Conservation (phyloP, 805 yeast species). For the Schwanniomyces pseudopolymorphus region DNA sequence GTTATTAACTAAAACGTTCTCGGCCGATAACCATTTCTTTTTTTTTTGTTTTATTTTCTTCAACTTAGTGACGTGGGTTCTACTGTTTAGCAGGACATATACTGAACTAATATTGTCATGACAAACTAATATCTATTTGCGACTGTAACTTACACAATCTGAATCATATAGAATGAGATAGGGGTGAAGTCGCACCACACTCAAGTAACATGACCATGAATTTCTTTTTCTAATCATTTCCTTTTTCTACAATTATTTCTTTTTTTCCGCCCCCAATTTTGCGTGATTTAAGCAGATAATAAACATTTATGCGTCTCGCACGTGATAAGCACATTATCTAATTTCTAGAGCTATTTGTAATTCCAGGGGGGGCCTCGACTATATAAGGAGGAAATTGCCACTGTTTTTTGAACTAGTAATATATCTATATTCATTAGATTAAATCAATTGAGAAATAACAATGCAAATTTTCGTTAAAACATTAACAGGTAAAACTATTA, state of each 20-base stretch:
- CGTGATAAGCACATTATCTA: not conserved
- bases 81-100: not conserved
- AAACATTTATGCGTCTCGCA: not conserved
- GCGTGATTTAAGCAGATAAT: not conserved
- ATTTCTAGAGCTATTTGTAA: not conserved
- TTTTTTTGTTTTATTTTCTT: too few relatives aligned
- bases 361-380: slow-evolving; percentile 1
- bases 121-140: not conserved
- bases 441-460: slow-evolving; percentile 30
- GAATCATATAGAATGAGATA: too few relatives aligned
- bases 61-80: too few relatives aligned
- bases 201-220: not conserved
- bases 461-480: slow-evolving; percentile 40
- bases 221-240: slow-evolving; percentile 1
- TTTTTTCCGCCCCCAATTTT: not conserved
- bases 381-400: slow-evolving; percentile 9
- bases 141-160: not conserved
- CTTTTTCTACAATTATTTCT: not conserved
- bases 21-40: too few relatives aligned
- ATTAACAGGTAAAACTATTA: slow-evolving; percentile 50
- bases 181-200: not conserved
- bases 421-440: slow-evolving; percentile 1
- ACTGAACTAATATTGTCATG: not conserved
- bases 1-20: too few relatives aligned
- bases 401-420: not conserved